A percentile compares a stretch with the other conserved stretches of the same genome.
phyloP scores from a whole-genome alignment of 1,284 basidiomycete genomes.

The Inonotus obliquus region DNA sequence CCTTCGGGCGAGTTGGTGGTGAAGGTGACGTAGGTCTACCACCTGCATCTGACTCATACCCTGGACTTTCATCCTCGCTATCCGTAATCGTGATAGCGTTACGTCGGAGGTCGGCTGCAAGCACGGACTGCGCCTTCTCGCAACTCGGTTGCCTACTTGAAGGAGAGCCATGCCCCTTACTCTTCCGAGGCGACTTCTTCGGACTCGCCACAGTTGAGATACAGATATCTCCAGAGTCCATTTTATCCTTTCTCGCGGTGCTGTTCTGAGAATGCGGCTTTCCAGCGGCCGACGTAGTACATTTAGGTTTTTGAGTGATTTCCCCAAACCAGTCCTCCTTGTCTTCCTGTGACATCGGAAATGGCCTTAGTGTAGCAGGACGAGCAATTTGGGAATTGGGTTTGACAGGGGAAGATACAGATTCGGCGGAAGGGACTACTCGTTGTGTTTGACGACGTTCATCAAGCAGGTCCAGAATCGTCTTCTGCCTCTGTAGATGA shows the following conservation, averaged over 20 bases:
- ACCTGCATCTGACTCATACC: background rate
- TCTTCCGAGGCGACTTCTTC: conserved; percentile 11
- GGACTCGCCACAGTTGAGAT: background rate
- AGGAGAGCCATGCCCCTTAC: conserved; percentile 2
- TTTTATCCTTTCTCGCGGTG: background rate
- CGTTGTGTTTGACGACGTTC: background rate
- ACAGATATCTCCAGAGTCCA: background rate
- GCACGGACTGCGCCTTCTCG: background rate
- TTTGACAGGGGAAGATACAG: background rate
- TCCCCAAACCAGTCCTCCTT: background rate
- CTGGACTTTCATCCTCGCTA: background rate
- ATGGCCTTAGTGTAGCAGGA: background rate
- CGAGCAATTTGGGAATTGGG: background rate
- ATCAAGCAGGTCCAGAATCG: conserved; percentile 3
- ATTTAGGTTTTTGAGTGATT: background rate
- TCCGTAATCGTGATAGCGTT: background rate
- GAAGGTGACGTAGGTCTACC: conserved; percentile 8
- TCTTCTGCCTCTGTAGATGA: background rate
- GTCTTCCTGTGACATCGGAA: background rate
- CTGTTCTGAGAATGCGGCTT: background rate
- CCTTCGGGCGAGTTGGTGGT: background rate
- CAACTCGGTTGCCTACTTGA: background rate
- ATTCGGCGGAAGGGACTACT: background rate
- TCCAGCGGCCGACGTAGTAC: background rate
- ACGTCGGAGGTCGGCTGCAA: background rate